A percentile compares a stretch with the other conserved stretches of the same genome.
Evolutionary conservation across 441 rosid genomes (phyloP).

Genomic region (Bocquillonia castaneifolia): DNA sequence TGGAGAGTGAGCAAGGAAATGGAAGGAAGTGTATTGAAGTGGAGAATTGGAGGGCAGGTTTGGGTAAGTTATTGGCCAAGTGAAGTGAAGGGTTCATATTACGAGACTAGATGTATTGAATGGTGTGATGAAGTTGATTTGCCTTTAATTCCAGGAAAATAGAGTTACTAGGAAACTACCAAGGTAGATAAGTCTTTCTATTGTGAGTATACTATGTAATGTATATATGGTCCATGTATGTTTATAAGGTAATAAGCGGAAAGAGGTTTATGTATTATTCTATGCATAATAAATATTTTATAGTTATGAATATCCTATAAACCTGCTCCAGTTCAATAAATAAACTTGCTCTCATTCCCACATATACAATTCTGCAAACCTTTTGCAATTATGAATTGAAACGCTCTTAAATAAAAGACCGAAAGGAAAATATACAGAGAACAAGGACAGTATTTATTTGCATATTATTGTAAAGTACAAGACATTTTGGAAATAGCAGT

Average conservation of each 20-base stretch:
- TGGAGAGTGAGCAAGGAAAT: conserved; percentile 85
- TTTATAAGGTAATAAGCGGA: background rate
- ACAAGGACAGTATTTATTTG: too few relatives aligned
- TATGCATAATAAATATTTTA: background rate
- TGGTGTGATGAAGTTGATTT: conserved; percentile 90
- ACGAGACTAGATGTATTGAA: conserved; percentile 67
- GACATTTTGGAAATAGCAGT: too few relatives aligned
- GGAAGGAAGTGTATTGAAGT: conserved; percentile 90
- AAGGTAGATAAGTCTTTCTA: too few relatives aligned
- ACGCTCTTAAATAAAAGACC: too few relatives aligned
- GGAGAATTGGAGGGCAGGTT: conserved; percentile 78
- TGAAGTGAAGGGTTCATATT: conserved; percentile 39
- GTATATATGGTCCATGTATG: background rate
- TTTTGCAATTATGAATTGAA: too few relatives aligned
- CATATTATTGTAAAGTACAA: too few relatives aligned
- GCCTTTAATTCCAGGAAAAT: conserved; percentile 51
- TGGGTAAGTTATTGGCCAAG: conserved; percentile 74
- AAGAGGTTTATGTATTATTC: background rate
- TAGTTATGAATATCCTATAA: background rate
- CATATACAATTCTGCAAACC: background rate
- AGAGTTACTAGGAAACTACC: background rate
- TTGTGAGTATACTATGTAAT: too few relatives aligned
- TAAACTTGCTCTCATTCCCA: too few relatives aligned
- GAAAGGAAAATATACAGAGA: too few relatives aligned
- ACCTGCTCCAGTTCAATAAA: too few relatives aligned